phyloP scores from a whole-genome alignment of 441 rosid genomes.

The Syzygium malaccense region DNA sequence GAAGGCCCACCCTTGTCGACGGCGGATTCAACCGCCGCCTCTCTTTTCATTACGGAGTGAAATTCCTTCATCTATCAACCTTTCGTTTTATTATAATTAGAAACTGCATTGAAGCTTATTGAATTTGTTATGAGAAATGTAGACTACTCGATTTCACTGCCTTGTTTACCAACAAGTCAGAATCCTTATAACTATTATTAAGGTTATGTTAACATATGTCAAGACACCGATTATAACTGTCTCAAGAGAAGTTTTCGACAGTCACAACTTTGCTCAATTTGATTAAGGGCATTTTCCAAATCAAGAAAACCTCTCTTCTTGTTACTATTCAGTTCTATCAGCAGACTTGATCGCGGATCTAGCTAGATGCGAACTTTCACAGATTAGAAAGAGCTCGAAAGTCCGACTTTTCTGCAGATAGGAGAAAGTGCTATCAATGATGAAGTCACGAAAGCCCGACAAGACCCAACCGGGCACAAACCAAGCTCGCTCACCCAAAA shows the following conservation, averaged over 20 bases:
- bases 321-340: background rate
- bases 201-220: background rate
- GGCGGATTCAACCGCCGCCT: accelerated
- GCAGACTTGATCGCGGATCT: background rate
- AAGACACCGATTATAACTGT: background rate
- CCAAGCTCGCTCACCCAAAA: background rate
- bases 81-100: background rate
- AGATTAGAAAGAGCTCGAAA: background rate
- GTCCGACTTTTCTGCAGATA: accelerated
- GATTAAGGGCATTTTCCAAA: background rate
- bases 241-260: accelerated
- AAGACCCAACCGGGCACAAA: background rate
- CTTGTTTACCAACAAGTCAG: accelerated
- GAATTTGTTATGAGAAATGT: background rate
- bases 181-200: background rate
- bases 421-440: background rate
- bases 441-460: background rate
- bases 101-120: background rate
- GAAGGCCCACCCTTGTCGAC: background rate
- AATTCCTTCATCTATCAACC: background rate
- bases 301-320: background rate
- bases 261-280: background rate
- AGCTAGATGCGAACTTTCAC: background rate
- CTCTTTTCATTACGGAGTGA: accelerated
- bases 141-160: background rate